These are phyloP conservation scores for Euptelea pleiosperma DNA, from an alignment of 164 flowering plant species.

Conservation along the genomic window DNA sequence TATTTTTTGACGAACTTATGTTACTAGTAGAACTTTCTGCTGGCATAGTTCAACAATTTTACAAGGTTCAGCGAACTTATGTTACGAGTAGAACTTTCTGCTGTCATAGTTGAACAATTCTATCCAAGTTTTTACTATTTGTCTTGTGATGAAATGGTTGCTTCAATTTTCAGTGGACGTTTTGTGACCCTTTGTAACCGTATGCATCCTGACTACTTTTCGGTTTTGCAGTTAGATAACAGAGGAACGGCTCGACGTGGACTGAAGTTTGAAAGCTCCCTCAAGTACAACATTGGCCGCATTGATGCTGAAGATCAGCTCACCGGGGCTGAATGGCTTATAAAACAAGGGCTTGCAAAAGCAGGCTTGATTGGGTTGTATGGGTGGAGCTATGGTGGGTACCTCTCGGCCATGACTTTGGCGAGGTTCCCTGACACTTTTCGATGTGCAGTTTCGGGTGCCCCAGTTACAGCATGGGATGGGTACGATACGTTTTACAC, in stretches of 20 bases:
- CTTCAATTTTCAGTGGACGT: no score
- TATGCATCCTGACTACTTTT: no score
- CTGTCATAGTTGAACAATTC: no score
- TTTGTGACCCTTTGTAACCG: no score
- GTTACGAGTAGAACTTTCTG: no score
- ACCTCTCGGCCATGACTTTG: conserved; percentile 70
- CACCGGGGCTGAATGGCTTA: conserved; percentile 86
- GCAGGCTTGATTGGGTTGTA: conserved; percentile 68
- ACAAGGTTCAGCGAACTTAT: no score
- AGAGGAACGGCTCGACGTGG: conserved; percentile 88
- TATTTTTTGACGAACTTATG: no score
- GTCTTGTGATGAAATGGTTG: no score
- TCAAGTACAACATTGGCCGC: conserved; percentile 58
- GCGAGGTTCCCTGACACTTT: conserved; percentile 69
- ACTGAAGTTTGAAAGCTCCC: conserved; percentile 70
- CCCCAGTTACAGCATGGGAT: conserved; percentile 95
- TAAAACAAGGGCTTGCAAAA: conserved; percentile 68
- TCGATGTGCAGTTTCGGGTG: conserved; percentile 76
- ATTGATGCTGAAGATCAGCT: conserved; percentile 78
- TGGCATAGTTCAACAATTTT: no score
- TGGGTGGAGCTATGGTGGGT: conserved; percentile 99
- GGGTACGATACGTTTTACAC: conserved; percentile 96
- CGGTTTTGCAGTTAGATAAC: conserved; percentile 68
- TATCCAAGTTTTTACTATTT: no score
- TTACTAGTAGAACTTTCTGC: no score